Evolutionary conservation across 2,329 filamentous ascomycete genomes (phyloP).

Genomic region (Nigrospora sphaerica): DNA sequence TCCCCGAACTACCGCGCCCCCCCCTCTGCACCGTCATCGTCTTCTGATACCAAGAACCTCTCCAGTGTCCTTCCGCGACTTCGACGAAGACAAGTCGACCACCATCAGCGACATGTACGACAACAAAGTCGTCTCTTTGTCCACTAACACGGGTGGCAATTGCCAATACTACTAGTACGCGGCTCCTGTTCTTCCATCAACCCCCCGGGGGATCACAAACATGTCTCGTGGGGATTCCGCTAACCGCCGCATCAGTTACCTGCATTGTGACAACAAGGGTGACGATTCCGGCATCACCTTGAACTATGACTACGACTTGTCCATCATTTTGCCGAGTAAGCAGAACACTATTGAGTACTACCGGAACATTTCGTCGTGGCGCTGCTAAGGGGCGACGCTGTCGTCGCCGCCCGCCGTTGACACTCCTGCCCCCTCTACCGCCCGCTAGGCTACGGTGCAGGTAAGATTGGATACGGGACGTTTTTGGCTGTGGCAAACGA

Average conservation of each 20-base stretch:
- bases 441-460: no score
- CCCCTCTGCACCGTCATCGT: background rate
- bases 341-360: background rate
- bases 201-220: no score
- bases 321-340: background rate
- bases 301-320: background rate
- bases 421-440: no score
- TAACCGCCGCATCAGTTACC: background rate
- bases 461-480: no score
- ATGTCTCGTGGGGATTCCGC: background rate
- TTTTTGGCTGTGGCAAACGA: no score
- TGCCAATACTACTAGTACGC: constrained; percentile 1
- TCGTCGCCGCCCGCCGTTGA: no score
- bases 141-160: background rate
- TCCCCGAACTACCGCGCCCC: background rate
- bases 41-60: background rate
- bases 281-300: background rate
- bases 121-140: background rate
- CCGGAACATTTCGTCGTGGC: background rate
- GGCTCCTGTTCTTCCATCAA: background rate
- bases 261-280: background rate
- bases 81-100: background rate
- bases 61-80: background rate
- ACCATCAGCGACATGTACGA: background rate
- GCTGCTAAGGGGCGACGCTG: background rate